Evolutionary conservation across 371 early-diverging fungal genomes (phyloP), one percentile per base, ranked within the genome.

Genomic region (Saksenaea vasiformis): DNA sequence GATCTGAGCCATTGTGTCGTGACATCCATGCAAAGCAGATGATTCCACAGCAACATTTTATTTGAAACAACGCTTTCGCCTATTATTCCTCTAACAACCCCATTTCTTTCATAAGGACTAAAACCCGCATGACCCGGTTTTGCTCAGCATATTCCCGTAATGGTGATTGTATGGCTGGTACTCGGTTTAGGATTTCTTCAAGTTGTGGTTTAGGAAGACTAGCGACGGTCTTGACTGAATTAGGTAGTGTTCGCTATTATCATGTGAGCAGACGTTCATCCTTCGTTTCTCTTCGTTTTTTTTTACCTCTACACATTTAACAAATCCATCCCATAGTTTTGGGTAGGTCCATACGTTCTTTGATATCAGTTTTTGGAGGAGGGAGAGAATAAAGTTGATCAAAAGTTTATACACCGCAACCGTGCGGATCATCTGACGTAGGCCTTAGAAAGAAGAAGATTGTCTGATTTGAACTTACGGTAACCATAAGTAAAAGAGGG

Each of bases 251-350:
- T 53, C 82, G 68, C 82, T 85, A 57, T 28, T 34, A 27, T n/a
- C 61, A 31, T 39, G 64, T 22, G 24, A 34, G 15, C 31, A 28
- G 5, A 2, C 19, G 54, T 38, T 15, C 36, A 19, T 43, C 41
- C 15, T 9, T 22, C 10, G 10, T 19, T 47, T 11, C 24, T 22
- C 14, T 13, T 56, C 3, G 11, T 1, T 41, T n/a, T n/a, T n/a
- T n/a, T n/a, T 39, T 72, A 68, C 72, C 70, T 76, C 80, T 54
- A 82, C 83, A 65, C 89, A 91, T 15, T 84, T 78, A n/a, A 91
- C 80, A 72, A 93, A 93, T 17, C 93, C 93, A 63, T 89, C 87
- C 93, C 93, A 92, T 1, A 93, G 76, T 41, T 83, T 86, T 2
- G 82, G 79, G 38, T 83, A 73, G 3, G 74, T 80, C 93, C 93